Base-by-base conservation (phyloP, 257 asterid species). In the Parsonsia alboflavescens region DNA sequence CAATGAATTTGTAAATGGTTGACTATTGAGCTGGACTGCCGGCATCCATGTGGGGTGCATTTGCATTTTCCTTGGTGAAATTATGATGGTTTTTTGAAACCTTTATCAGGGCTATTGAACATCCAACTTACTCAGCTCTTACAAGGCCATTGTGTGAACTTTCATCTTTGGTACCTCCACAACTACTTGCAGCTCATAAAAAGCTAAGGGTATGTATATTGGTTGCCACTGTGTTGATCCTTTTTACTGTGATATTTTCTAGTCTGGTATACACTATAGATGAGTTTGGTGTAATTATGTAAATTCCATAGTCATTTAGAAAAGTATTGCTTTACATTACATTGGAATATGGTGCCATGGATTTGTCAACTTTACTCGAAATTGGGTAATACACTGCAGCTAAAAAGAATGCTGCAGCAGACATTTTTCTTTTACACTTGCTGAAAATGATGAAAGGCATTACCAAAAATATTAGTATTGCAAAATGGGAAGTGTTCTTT, bases 111-210 rank as follows among this genome's bases (percentile, higher is more conserved):
- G 99, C 99, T 63, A 91, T 95, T 79, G 99, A 95, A 82, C 97
- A 95, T 83, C 99, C 99, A 76, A 92, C 97, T 78, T 95, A 92
- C 81, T 92, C 99, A 45, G 97, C 99, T 83, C 89, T 95, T 68
- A 89, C 99, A 48, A 90, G 99, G 90, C 98, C 98, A 58, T 85
- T 95, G 56, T 95, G 99, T 84, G 99, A 95, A 78, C 92, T 95
- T 53, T 92, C 98, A 52, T 89, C 98, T 5, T 85, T 95, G 72
- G 96, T 92, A 74, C 97, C 99, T 73, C 98, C 98, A 56, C 97
- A 89, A 86, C 56, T 91, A 77, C 97, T 95, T 77, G 96, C 89
- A 50, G 88, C 99, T 78, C 98, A 92, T 85, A 95, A 95, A 90
- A 95, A 95, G 89, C 89, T 95, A 54, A 90, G 93, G 88, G 99